Percentiles rank a stretch among this genome's conserved stretches.
phyloP scores from a whole-genome alignment of 305 asterid genomes.

The Rubia tinctorum region DNA sequence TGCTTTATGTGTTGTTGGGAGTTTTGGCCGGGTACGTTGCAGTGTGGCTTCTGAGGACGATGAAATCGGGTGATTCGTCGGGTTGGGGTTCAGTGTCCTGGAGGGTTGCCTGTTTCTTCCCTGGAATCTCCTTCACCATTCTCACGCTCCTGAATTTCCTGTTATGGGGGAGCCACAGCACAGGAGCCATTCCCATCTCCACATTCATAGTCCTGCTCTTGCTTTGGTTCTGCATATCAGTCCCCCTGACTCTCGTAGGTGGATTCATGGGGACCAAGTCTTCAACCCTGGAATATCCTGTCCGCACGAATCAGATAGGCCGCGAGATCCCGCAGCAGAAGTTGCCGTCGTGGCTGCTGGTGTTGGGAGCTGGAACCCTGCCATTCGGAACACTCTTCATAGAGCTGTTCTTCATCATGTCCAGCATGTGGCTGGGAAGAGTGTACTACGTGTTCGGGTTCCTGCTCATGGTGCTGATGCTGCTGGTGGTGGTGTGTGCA shows the following conservation, averaged over 20 bases:
- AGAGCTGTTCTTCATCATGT: conserved; percentile 49
- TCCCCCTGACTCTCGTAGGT: conserved; percentile 43
- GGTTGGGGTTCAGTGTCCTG: conserved; percentile 46
- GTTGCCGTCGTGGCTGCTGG: conserved; percentile 45
- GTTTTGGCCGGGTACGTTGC: conserved; percentile 45
- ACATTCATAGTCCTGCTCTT: conserved; percentile 37
- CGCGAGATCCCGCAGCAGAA: conserved; percentile 45
- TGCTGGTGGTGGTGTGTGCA: conserved; percentile 40
- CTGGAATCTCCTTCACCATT: conserved; percentile 38
- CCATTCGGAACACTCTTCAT: conserved; percentile 50
- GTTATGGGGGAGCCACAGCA: conserved; percentile 47
- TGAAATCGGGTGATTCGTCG: conserved; percentile 31
- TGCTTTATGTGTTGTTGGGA: conserved; percentile 41
- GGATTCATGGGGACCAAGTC: conserved; percentile 45
- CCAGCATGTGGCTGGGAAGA: conserved; percentile 50
- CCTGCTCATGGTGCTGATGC: conserved; percentile 38
- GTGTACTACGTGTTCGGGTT: conserved; percentile 46
- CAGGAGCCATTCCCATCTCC: conserved; percentile 46
- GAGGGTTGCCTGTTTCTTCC: conserved; percentile 46
- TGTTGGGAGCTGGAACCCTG: conserved; percentile 44
- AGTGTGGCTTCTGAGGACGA: conserved; percentile 45
- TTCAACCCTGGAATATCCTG: conserved; percentile 42
- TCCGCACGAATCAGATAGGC: conserved; percentile 41
- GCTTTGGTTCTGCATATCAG: conserved; percentile 47
- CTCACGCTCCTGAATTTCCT: conserved; percentile 36